Conservation (phyloP, 2,329 filamentous ascomycete species). For the Colletotrichum viniferum region DNA sequence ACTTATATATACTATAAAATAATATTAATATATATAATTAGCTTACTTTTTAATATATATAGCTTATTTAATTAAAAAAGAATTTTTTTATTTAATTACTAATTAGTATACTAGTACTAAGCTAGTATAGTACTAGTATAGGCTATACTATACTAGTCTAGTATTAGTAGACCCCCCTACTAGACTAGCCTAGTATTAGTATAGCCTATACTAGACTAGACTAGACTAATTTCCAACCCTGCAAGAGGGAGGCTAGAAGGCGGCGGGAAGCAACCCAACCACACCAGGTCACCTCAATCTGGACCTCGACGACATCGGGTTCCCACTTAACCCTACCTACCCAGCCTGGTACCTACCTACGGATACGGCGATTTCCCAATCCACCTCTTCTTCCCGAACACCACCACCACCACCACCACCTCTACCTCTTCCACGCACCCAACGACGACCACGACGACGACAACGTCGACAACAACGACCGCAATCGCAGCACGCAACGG, state of each 20-base stretch:
- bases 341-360: neutral
- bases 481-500: neutral
- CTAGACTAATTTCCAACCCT: neutral
- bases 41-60: too few species aligned
- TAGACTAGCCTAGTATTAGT: too few species aligned
- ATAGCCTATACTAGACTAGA: too few species aligned
- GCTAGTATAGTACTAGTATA: too few species aligned
- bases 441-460: neutral
- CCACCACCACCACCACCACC: neutral
- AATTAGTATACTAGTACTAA: too few species aligned
- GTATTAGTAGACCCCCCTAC: too few species aligned
- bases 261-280: neutral
- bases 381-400: neutral
- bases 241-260: neutral
- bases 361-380: neutral
- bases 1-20: too few species aligned
- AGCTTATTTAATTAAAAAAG: too few species aligned
- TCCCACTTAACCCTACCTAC: neutral
- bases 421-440: neutral
- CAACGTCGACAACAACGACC: neutral
- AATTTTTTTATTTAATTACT: too few species aligned
- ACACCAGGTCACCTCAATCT: neutral
- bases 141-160: too few species aligned
- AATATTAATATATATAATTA: too few species aligned
- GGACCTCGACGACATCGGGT: constrained; percentile 5